Conservation (phyloP, 805 yeast genomes). For the Yamadazyma paraphyllophila region DNA sequence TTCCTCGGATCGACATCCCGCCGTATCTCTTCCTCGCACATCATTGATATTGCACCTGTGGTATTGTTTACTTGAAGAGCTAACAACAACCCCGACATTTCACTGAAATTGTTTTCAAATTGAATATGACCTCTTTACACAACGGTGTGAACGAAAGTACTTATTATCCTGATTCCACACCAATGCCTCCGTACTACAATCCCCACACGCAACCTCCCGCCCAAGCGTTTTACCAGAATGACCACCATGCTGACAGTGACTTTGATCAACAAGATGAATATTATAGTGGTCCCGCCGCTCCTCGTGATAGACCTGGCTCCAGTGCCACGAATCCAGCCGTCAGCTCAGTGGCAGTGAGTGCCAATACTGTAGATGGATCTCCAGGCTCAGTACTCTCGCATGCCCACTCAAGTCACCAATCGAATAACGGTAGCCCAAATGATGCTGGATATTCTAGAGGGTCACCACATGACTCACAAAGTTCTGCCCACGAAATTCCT, state of each 20-base stretch:
- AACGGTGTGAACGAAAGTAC: conserved; percentile 22
- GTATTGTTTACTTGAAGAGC: no score
- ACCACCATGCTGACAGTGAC: neutral
- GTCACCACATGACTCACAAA: conserved; percentile 9
- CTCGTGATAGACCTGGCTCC: neutral
- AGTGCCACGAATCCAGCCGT: neutral
- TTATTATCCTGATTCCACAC: conserved; percentile 24
- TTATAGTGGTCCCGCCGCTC: conserved; percentile 1
- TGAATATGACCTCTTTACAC: conserved; percentile 29
- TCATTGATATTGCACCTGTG: no score
- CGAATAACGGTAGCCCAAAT: neutral
- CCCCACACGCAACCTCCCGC: neutral
- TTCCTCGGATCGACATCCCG: no score
- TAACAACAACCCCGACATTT: neutral
- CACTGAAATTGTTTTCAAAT: neutral
- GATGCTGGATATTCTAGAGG: conserved; percentile 1
- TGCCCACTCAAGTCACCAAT: neutral
- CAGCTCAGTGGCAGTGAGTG: no score
- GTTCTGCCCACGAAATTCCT: conserved; percentile 3
- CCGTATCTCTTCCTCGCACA: no score
- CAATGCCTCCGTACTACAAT: conserved; percentile 6
- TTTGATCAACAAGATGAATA: neutral
- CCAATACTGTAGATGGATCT: neutral
- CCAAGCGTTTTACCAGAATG: conserved; percentile 1
- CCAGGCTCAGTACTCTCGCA: conserved; percentile 7